A percentile compares a stretch with the other conserved stretches of the same genome.
phyloP scores from a whole-genome alignment of 129 eudicot genomes.

The Daucus carota region DNA sequence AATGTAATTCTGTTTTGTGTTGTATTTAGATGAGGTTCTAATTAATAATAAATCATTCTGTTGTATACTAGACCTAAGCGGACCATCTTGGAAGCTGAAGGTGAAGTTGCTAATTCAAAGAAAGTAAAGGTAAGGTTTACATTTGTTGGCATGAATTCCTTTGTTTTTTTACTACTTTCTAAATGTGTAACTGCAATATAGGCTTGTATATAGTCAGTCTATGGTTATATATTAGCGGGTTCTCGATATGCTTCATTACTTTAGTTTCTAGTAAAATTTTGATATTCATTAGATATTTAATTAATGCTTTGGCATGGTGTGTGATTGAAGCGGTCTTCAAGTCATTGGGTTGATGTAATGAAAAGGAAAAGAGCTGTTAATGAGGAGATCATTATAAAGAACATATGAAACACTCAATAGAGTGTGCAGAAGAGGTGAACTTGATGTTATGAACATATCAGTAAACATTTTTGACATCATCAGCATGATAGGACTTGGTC shows the following conservation, averaged over 20 bases:
- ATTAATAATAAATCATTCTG: conserved; percentile 6
- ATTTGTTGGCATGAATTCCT: neutral
- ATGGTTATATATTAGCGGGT: neutral
- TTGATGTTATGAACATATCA: neutral
- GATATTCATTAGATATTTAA: too few species aligned
- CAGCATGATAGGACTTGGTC: neutral
- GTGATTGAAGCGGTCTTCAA: conserved; percentile 50
- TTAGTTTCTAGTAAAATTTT: too few species aligned
- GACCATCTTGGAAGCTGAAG: conserved; percentile 92
- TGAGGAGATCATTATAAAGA: conserved; percentile 64
- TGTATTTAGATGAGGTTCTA: neutral
- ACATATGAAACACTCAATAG: conserved; percentile 47
- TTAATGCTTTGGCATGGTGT: neutral
- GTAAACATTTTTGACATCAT: neutral
- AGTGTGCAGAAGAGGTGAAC: conserved; percentile 39
- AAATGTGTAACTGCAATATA: neutral
- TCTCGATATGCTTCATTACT: neutral
- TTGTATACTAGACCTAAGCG: conserved; percentile 65
- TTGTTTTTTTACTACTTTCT: neutral
- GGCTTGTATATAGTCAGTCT: neutral
- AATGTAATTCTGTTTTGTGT: neutral
- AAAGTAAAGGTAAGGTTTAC: conserved; percentile 36
- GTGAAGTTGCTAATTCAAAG: conserved; percentile 74
- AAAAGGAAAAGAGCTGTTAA: conserved; percentile 85
- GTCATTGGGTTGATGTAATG: conserved; percentile 91